A percentile compares a stretch with the other conserved stretches of the same genome.
Conservation (phyloP, 306 rosid species). For the Begonia peltatifolia region DNA sequence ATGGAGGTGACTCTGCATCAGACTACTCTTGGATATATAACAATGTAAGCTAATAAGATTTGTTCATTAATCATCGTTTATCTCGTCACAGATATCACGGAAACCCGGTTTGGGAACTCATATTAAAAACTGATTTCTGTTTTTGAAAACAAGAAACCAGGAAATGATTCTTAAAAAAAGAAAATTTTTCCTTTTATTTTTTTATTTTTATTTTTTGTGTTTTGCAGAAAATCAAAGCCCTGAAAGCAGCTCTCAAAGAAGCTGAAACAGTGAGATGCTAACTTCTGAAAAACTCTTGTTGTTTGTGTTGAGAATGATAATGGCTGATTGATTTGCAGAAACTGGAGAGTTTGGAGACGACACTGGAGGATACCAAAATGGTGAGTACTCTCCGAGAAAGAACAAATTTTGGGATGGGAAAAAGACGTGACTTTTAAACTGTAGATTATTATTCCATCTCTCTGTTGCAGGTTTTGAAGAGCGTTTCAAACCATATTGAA, state of each 20-base stretch:
- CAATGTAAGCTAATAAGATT: conserved; percentile 17
- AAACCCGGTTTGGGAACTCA: no score
- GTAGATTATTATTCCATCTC: conserved; percentile 1
- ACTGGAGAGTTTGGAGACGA: conserved; percentile 57
- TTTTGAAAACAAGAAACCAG: no score
- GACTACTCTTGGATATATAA: conserved; percentile 10
- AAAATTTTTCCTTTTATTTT: no score
- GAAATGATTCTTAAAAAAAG: no score
- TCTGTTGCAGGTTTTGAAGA: conserved; percentile 46
- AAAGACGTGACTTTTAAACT: not conserved
- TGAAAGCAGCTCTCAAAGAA: conserved; percentile 48
- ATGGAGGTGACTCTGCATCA: conserved; percentile 10
- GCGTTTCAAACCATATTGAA: conserved; percentile 19
- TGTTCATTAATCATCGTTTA: not conserved
- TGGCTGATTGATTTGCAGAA: conserved; percentile 28
- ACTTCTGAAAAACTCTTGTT: not conserved
- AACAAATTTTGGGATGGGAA: not conserved
- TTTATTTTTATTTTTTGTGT: conserved; percentile 2
- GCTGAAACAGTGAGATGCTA: conserved; percentile 38
- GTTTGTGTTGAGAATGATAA: not conserved
- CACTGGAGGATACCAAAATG: conserved; percentile 42
- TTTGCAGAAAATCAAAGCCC: conserved; percentile 28
- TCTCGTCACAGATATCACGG: no score
- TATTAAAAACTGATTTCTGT: no score
- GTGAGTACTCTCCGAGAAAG: conserved; percentile 24